These are phyloP conservation scores for Podospora anserina DNA, from an alignment of 495 filamentous ascomycete genomes.

Conservation along the genomic window DNA sequence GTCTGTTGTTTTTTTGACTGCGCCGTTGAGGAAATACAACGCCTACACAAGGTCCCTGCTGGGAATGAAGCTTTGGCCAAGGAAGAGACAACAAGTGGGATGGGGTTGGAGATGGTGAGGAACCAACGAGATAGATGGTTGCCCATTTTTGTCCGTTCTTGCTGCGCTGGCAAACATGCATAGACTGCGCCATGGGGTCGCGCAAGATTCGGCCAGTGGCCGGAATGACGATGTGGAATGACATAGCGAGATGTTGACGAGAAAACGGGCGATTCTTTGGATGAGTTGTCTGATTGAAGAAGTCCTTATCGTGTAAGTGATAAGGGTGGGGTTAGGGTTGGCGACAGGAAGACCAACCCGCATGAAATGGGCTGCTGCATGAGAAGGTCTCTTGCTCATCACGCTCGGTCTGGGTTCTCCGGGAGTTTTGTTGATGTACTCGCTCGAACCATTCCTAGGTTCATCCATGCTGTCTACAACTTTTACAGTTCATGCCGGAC, in stretches of 20 bases:
- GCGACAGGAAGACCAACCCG: not conserved
- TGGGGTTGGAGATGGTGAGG: not conserved
- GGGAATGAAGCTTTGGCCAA: not conserved
- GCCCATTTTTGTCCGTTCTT: not conserved
- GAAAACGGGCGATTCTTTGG: not conserved
- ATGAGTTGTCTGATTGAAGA: not conserved
- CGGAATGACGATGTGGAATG: constrained; percentile 2
- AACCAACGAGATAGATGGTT: not conserved
- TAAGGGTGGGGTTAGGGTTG: constrained; percentile 8
- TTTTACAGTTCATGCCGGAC: not conserved
- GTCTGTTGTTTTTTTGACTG: not conserved
- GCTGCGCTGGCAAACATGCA: not conserved
- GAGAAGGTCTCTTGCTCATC: constrained; percentile 3
- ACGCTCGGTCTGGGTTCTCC: not conserved
- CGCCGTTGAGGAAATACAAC: not conserved
- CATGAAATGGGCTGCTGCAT: not conserved
- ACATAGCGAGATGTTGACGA: constrained; percentile 1
- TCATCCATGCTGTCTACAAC: not conserved
- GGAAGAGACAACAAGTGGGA: not conserved
- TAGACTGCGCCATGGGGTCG: not conserved
- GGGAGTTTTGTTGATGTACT: not conserved
- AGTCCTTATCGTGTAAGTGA: constrained; percentile 7
- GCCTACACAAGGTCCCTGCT: not conserved
- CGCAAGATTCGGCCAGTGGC: not conserved
- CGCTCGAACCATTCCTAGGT: not conserved